Evolutionary conservation across 2,329 filamentous ascomycete genomes (phyloP), one percentile per base, ranked within the genome.

Genomic region (Fonsecaea nubica): DNA sequence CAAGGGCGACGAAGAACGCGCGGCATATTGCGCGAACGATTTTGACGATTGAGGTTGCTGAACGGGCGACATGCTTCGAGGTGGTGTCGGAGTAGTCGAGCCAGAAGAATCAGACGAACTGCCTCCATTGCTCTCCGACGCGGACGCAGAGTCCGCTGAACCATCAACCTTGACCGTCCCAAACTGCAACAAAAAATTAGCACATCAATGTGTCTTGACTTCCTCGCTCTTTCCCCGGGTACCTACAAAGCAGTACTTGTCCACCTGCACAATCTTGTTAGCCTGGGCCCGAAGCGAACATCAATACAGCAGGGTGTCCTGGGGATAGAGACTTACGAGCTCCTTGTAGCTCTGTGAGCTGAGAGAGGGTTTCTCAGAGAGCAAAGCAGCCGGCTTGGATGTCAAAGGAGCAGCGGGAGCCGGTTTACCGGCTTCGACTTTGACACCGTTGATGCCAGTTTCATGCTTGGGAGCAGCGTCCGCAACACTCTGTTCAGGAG

Each of bases 191-290:
- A 72, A 65, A 36, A 5, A 64, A 70, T 73, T 72, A 73, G 71
- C 69, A 66, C 68, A 56, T 73, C 64, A 71, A 66, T 69, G 71
- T 64, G 68, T 72, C 48, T 54, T 71, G 50, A 71, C 66, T 57
- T 69, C 64, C 67, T 71, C 66, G 70, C 68, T 72, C 56, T 71
- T 72, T 66, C 70, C 62, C 67, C 79, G 80, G 76, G 86, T 86
- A 96, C 94, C 89, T 94, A 97, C 94, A 88, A 98, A 99, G 86
- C 95, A 99, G 85, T 97, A 99, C 84, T 96, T 97, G 84, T 96
- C 93, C 79, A 99, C 91, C 45, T 50, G 45, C 18, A 50, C 45
- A 12, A 50, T 21, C 4, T 48, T 25, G 45, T 50, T 50, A 50
- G 45, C 45, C 45, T 25, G 45, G 25, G 3, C 45, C 45, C 8